Evolutionary conservation across 768 basidiomycete genomes (phyloP), one percentile per base, ranked within the genome.

Genomic region (Mycena sanguinolenta): DNA sequence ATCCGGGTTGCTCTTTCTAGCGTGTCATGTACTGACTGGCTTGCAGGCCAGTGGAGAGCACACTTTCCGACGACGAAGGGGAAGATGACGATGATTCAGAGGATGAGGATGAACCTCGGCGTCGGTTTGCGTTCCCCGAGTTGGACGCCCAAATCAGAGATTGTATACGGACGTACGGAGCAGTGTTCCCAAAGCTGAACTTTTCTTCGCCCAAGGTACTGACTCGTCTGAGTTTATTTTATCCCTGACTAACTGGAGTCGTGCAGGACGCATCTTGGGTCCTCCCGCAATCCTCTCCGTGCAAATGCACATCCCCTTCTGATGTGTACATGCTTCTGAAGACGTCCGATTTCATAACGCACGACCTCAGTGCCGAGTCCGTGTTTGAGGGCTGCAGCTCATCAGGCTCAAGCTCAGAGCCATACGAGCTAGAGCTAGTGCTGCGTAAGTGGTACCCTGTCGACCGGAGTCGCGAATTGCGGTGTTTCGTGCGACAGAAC

Each of bases 121-220:
- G 73, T 5, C 73, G 65, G 2, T 95, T 89, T 75, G 83, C 91
- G 4, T 97, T 99, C 77, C 95, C 96, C 0, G 91, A 91, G 54
- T 82, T 98, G n/a, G 95, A 96, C 75, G 81, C 82, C 17, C 83
- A 83, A 65, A 97, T 98, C 70, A 82, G 94, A 58, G 78, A 82
- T 17, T 87, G 85, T 38, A 84, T 98, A n/a, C 74, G 82, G 53
- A 80, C 87, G 65, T 96, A 94, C 78, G 93, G 90, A 3, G 92
- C 92, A 8, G 92, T 97, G 32, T 99, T 99, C 78, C 96, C 97
- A 0, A 99, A 99, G 81, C 89, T 99, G 64, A 98, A 98, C 77
- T 98, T 97, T 82, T 95, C 96, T 8, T 92, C 95, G n/a, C 97
- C 97, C 17, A 93, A 92, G 83, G 96, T 93, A n/a, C 44, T n/a